Percentiles rank a stretch among this genome's conserved stretches.
Conservation (phyloP, 371 early-diverging fungal species). For the Mortierella sp. region DNA sequence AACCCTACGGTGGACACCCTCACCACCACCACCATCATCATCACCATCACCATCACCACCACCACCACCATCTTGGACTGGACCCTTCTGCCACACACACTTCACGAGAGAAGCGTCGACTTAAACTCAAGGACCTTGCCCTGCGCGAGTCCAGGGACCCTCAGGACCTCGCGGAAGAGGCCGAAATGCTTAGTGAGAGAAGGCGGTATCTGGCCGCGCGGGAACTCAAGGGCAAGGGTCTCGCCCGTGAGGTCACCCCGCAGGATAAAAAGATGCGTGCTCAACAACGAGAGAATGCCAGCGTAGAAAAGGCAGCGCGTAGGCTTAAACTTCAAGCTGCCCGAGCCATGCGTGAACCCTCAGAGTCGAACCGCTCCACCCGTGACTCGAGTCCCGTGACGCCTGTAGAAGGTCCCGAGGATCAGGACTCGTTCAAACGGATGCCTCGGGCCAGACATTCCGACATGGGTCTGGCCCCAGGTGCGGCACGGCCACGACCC, state of each 20-base stretch:
- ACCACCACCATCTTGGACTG: slow-evolving; percentile 24
- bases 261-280: slow-evolving; percentile 20
- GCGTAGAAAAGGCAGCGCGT: background rate
- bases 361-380: slow-evolving; percentile 31
- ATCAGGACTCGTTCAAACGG: slow-evolving; percentile 14
- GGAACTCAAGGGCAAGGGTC: slow-evolving; percentile 17
- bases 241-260: slow-evolving; percentile 7
- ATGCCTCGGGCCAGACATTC: slow-evolving; percentile 16
- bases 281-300: slow-evolving; percentile 17
- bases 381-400: slow-evolving; percentile 44
- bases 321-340: background rate
- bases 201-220: slow-evolving; percentile 23
- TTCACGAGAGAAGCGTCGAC: slow-evolving; percentile 39
- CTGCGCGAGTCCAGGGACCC: slow-evolving; percentile 48
- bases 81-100: slow-evolving; percentile 14
- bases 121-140: slow-evolving; percentile 49
- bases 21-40: slow-evolving; percentile 36
- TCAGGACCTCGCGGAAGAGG: slow-evolving; percentile 29
- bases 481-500: slow-evolving; percentile 34
- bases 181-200: slow-evolving; percentile 18
- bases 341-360: slow-evolving; percentile 22
- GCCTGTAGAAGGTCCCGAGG: slow-evolving; percentile 11
- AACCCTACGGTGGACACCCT: slow-evolving; percentile 3
- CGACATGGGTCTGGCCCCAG: slow-evolving; percentile 23
- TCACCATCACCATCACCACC: slow-evolving; percentile 44